These are phyloP conservation scores for Kalmusia sp. DNA, from an alignment of 2,329 filamentous ascomycete genomes.

Conservation along the genomic window DNA sequence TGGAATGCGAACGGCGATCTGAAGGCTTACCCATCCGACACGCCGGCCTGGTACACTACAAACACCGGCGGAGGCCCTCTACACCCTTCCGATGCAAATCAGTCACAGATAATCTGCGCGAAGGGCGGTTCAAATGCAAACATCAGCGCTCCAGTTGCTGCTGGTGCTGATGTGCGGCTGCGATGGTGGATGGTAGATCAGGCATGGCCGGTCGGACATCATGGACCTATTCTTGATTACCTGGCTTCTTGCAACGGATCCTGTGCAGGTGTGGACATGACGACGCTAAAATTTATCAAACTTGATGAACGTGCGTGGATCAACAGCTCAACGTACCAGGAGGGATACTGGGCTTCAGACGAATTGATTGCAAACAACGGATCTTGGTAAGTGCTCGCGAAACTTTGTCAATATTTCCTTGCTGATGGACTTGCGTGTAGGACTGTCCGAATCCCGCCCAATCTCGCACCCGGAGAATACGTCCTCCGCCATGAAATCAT, in stretches of 20 bases:
- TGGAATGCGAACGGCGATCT: slow-evolving; percentile 17
- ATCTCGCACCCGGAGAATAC: slow-evolving; percentile 52
- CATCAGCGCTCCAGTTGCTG: slow-evolving; percentile 27
- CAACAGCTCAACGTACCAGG: slow-evolving; percentile 34
- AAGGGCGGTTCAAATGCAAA: slow-evolving; percentile 25
- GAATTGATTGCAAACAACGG: slow-evolving; percentile 34
- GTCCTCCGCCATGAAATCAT: slow-evolving; percentile 51
- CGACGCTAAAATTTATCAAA: slow-evolving; percentile 36
- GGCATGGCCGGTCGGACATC: slow-evolving; percentile 31
- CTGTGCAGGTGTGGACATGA: slow-evolving; percentile 28
- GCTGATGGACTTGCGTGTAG: slow-evolving; percentile 43
- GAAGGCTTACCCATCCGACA: slow-evolving; percentile 4
- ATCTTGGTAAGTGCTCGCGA: neutral
- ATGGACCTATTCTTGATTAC: slow-evolving; percentile 40
- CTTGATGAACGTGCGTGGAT: slow-evolving; percentile 30
- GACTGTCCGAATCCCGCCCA: slow-evolving; percentile 45
- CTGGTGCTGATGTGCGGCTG: slow-evolving; percentile 25
- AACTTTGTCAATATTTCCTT: neutral
- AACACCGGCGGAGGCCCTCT: slow-evolving; percentile 4
- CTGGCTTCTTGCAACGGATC: slow-evolving; percentile 31
- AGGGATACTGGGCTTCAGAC: slow-evolving; percentile 45
- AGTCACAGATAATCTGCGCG: slow-evolving; percentile 32
- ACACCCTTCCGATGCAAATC: slow-evolving; percentile 12
- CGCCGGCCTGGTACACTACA: slow-evolving; percentile 8
- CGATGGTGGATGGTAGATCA: slow-evolving; percentile 34